Evolutionary conservation across 2,329 filamentous ascomycete genomes (phyloP), one percentile per base, ranked within the genome.

Genomic region (Paraconiothyrium sp.): DNA sequence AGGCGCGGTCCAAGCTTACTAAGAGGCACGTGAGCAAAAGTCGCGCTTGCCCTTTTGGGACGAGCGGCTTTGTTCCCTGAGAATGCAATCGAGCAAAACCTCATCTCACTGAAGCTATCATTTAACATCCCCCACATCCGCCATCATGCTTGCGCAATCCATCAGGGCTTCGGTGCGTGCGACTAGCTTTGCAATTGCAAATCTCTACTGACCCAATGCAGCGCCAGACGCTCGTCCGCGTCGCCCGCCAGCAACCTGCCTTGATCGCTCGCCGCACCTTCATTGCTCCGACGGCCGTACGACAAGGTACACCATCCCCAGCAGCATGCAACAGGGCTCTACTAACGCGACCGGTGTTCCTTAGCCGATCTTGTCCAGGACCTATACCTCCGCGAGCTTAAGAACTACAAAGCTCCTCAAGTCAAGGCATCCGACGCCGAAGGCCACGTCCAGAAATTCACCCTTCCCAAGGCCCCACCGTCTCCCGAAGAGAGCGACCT

Each of bases 291-390:
- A 84, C 84, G 67, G 83, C 85, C 71, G 81, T 85, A 76, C 85
- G 87, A 78, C 84, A 86, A 84, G 87, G 88, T 89, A 84, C 76
- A 79, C 81, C 72, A 75, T 75, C 70, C 66, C 69, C 66, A 67
- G 64, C 66, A 39, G 66, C 67, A 57, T 63, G 59, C 56, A 47
- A 51, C 56, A 24, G 35, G 62, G 43, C 63, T 34, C 57, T 70
- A 72, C 75, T 77, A 69, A 77, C 65, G 54, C 69, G 72, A 76
- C 75, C 75, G 73, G 69, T 59, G 47, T 60, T 24, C 57, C 68
- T 41, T 78, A 98, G 95, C 92, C 89, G 95, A 99, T 82, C 89
- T 97, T 76, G 92, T 99, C 75, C 95, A 98, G 84, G 94, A 98
- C 80, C 88, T 99, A 78, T 99, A 99, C 87, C 89, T 99, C 74